These are phyloP conservation scores for Rosa multiflora DNA, from an alignment of 306 rosid species.

Conservation along the genomic window DNA sequence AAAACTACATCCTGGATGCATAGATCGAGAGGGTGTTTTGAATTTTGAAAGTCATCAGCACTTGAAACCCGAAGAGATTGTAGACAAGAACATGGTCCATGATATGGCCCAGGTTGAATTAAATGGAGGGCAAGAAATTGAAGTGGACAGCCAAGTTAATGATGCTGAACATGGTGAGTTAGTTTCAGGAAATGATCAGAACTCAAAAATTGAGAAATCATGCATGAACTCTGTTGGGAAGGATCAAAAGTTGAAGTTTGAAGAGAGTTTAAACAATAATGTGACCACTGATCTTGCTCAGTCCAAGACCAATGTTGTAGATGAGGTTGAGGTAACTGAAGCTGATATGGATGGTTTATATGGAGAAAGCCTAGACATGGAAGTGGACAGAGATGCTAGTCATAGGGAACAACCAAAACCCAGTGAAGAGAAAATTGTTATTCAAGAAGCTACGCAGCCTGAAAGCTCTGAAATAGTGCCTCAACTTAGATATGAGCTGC, in stretches of 20 bases:
- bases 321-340: conserved; percentile 21
- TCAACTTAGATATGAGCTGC: conserved; percentile 53
- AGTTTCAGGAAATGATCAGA: conserved; percentile 4
- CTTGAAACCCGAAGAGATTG: conserved; percentile 11
- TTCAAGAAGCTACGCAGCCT: conserved; percentile 26
- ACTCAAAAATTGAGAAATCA: conserved; percentile 1
- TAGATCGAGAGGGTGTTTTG: conserved; percentile 12
- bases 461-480: conserved; percentile 31
- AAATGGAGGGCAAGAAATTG: conserved; percentile 25
- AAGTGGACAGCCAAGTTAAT: conserved; percentile 26
- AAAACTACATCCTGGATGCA: conserved; percentile 28
- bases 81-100: conserved; percentile 10
- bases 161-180: conserved; percentile 21
- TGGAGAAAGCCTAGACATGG: conserved; percentile 45
- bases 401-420: conserved; percentile 32
- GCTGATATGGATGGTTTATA: conserved; percentile 41
- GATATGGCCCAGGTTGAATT: conserved; percentile 14
- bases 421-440: conserved; percentile 33
- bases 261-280: conserved; percentile 8
- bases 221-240: not conserved
- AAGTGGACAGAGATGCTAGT: conserved; percentile 35
- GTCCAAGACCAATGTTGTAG: conserved; percentile 29
- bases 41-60: conserved; percentile 31
- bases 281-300: conserved; percentile 22
- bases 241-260: conserved; percentile 20